phyloP scores from a whole-genome alignment of 257 asterid genomes.

The Penstemon davidsonii region DNA sequence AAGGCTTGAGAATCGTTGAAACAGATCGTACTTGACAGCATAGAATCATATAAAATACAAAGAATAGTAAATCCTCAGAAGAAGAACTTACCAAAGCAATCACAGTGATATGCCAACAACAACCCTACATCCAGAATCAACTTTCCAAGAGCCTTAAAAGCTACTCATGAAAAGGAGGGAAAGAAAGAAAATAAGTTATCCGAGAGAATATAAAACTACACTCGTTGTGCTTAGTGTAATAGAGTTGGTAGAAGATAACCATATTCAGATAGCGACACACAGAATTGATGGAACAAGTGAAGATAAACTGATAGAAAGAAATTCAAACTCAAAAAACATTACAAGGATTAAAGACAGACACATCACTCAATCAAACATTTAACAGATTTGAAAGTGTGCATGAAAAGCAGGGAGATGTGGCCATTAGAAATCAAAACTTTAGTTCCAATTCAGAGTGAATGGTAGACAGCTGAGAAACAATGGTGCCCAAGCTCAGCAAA shows the following conservation, averaged over 20 bases:
- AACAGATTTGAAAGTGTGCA: not conserved
- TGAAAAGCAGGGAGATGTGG: not conserved
- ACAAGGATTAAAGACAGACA: not conserved
- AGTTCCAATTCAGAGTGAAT: slow-evolving; percentile 16
- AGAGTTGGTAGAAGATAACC: slow-evolving; percentile 5
- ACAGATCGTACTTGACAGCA: not conserved
- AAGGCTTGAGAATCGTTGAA: slow-evolving; percentile 1
- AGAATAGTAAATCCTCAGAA: slow-evolving; percentile 8
- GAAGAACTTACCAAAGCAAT: slow-evolving; percentile 59
- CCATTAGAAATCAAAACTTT: slow-evolving; percentile 10
- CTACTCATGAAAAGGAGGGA: slow-evolving; percentile 35
- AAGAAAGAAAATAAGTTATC: slow-evolving; percentile 7
- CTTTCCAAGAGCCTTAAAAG: slow-evolving; percentile 83
- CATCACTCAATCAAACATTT: not conserved
- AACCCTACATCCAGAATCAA: slow-evolving; percentile 88
- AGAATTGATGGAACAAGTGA: not conserved
- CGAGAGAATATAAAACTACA: not conserved
- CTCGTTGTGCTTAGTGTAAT: too few relatives aligned
- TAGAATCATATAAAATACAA: too few relatives aligned
- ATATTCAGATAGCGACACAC: not conserved
- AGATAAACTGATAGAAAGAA: not conserved
- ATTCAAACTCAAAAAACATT: not conserved
- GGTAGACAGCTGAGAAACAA: not conserved
- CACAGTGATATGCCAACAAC: slow-evolving; percentile 88
- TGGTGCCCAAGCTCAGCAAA: slow-evolving; percentile 8